These are phyloP conservation scores for Lentinula novae-zelandiae DNA, from an alignment of 1,284 basidiomycete species.

Conservation along the genomic window DNA sequence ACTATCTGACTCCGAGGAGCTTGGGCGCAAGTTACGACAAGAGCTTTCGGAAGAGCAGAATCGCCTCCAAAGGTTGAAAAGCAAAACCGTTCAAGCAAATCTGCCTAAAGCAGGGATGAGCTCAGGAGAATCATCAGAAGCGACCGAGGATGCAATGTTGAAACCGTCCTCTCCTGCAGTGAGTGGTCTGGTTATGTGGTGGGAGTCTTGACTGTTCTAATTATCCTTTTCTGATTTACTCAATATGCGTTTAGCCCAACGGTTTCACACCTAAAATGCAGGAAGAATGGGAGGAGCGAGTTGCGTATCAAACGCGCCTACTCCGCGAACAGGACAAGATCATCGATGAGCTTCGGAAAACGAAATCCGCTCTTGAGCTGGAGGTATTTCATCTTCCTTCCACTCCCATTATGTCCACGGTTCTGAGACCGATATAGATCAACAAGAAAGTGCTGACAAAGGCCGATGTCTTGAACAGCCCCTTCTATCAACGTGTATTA, in stretches of 20 bases:
- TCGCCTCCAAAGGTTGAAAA: constrained; percentile 69
- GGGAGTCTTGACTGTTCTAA: constrained; percentile 48
- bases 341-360: background rate
- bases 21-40: constrained; percentile 52
- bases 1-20: constrained; percentile 51
- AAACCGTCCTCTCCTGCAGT: constrained; percentile 64
- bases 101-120: constrained; percentile 28
- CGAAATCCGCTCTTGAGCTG: background rate
- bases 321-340: constrained; percentile 39
- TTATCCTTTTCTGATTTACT: constrained; percentile 37
- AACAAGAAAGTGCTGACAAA: background rate
- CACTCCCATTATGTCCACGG: background rate
- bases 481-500: constrained; percentile 7
- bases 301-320: constrained; percentile 38
- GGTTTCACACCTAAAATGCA: constrained; percentile 24
- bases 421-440: background rate
- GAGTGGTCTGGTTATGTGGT: constrained; percentile 67
- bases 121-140: constrained; percentile 33
- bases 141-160: constrained; percentile 45
- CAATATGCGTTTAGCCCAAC: constrained; percentile 30
- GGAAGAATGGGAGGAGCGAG: constrained; percentile 30
- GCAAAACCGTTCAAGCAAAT: constrained; percentile 51
- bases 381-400: background rate
- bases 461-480: background rate
- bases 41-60: constrained; percentile 65